Base-by-base conservation (phyloP, 1,284 basidiomycete genomes). In the Ustilago bromivora region DNA sequence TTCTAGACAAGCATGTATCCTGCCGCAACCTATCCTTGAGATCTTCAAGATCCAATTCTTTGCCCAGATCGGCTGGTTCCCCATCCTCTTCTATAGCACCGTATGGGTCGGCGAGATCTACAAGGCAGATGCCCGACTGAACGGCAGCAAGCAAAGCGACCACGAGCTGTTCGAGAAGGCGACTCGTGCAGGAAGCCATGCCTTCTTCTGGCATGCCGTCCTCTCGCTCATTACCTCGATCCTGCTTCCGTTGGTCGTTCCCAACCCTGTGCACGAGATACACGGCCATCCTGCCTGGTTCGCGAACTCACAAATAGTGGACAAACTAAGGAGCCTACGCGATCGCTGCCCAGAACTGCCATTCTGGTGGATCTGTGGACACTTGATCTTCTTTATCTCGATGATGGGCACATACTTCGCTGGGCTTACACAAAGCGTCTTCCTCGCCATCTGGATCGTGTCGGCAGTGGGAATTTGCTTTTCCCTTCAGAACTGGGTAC, bases 171-270 rank as follows among this genome's bases (percentile, higher is more conserved):
- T 72, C 32, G 81, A 82, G 11, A 91, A 93, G 81, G 92, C 92
- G 0, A 94, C 92, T 0, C 91, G 95, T 4, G 89, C 93, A 2
- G 96, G 95, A 19, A 92, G 94, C 1, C 90, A 92, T 19, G 94
- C 95, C 0, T 88, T 97, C 58, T 92, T 97, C 83, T 91, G 90
- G 80, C 92, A 92, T 55, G 89, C 94, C 0, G 57, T 94, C 12
- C 87, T 96, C 11, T 90, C 92, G 3, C 89, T 98, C 12, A 76
- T 88, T 10, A 88, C 91, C 12, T 95, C 93, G 63, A 85, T 94
- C 57, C 78, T 92, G 31, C 87, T 95, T 12, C 96, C 96, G 0
- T 89, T 90, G 54, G 89, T 95, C 67, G 90, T 95, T 17, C 68
- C 78, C 13, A 78, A 73, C n/a, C 76, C 73, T 13, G 70, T 61